Percentiles rank a stretch among this genome's conserved stretches.
These are phyloP conservation scores for Syzygium malaccense DNA, from an alignment of 441 rosid genomes.

Conservation along the genomic window DNA sequence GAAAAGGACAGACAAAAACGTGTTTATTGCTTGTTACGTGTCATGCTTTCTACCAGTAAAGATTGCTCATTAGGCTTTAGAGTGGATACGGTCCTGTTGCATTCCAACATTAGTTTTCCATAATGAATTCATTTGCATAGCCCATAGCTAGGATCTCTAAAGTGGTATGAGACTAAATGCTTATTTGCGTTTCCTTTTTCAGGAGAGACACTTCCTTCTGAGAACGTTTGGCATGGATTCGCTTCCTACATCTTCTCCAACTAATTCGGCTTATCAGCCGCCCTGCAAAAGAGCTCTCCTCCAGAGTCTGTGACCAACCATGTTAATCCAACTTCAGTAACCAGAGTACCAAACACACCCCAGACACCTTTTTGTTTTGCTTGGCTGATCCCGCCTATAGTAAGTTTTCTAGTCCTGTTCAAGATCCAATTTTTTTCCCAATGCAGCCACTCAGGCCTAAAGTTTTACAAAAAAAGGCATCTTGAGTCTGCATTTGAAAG, in stretches of 20 bases:
- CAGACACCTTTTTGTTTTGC: neutral
- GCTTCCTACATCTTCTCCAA: neutral
- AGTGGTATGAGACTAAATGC: neutral
- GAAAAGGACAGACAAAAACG: neutral
- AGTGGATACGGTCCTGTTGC: neutral
- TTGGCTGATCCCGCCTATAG: conserved; percentile 17
- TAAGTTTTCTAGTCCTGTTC: conserved; percentile 17
- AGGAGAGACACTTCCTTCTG: neutral
- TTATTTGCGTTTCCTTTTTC: neutral
- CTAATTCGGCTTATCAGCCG: neutral
- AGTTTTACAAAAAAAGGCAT: conserved; percentile 60
- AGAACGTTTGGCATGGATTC: neutral
- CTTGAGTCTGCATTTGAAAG: conserved; percentile 57
- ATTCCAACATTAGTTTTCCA: neutral
- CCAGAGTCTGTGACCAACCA: conserved; percentile 58
- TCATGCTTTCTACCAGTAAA: neutral
- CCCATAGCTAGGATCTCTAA: neutral
- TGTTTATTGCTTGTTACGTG: neutral
- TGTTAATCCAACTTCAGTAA: conserved; percentile 10
- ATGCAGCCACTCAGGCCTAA: conserved; percentile 77
- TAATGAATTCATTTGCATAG: neutral
- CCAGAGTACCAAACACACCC: conserved; percentile 11
- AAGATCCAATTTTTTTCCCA: conserved; percentile 22
- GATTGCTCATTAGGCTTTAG: neutral
- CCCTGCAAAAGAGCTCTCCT: conserved; percentile 27